Evolutionary conservation across 352 stramenopile species (phyloP).

Genomic region (Pythium phragmitis): DNA sequence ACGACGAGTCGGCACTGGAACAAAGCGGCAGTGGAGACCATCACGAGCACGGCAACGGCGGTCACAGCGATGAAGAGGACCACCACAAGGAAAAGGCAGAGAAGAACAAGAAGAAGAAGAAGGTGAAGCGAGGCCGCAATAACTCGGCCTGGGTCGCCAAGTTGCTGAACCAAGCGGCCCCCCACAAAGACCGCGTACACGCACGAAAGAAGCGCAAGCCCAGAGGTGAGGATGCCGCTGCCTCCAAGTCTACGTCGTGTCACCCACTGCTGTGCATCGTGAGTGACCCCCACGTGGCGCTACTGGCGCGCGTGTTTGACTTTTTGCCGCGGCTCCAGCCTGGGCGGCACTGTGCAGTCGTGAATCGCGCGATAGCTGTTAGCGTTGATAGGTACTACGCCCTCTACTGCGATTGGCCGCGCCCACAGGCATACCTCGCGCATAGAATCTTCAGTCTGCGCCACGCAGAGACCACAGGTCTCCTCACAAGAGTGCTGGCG

Average conservation of each 20-base stretch:
- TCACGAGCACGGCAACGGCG: background rate
- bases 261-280: constrained; percentile 18
- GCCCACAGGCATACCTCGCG: constrained; percentile 37
- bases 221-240: background rate
- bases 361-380: constrained; percentile 36
- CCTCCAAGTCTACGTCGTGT: background rate
- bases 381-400: constrained; percentile 42
- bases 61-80: background rate
- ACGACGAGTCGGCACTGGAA: constrained; percentile 1
- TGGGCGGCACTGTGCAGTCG: constrained; percentile 26
- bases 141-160: constrained; percentile 41
- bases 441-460: constrained; percentile 19
- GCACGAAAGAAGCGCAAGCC: constrained; percentile 32
- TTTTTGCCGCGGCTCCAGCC: constrained; percentile 40
- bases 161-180: constrained; percentile 40
- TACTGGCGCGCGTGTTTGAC: constrained; percentile 37
- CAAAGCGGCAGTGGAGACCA: background rate
- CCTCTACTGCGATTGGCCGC: constrained; percentile 36
- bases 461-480: background rate
- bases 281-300: constrained; percentile 14
- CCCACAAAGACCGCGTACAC: constrained; percentile 33
- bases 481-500: constrained; percentile 29
- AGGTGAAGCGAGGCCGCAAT: background rate
- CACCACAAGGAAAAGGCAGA: constrained; percentile 6
- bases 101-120: constrained; percentile 4